These are phyloP conservation scores for Arthrobotrys megalospora DNA, from an alignment of 2,329 filamentous ascomycete genomes.

Conservation along the genomic window DNA sequence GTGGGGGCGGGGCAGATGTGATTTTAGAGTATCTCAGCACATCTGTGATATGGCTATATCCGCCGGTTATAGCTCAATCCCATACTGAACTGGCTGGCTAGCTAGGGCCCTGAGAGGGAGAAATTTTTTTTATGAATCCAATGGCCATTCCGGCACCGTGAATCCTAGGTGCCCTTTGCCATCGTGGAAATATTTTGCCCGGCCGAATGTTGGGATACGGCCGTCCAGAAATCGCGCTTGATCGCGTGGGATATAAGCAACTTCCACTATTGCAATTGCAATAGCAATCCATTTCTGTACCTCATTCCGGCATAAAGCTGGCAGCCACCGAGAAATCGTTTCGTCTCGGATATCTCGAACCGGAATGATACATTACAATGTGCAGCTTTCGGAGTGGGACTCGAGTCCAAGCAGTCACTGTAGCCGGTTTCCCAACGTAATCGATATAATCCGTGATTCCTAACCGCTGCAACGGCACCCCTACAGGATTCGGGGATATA, in stretches of 20 bases:
- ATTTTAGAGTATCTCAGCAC: neutral
- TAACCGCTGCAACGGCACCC: constrained; percentile 21
- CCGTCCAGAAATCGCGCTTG: constrained; percentile 38
- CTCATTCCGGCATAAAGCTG: constrained; percentile 43
- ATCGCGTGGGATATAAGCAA: constrained; percentile 49
- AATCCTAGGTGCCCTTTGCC: constrained; percentile 32
- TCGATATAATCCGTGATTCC: constrained; percentile 39
- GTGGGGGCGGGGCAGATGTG: constrained; percentile 52
- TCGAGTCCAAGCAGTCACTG: constrained; percentile 43
- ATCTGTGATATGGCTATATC: constrained; percentile 16
- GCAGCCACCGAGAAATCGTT: constrained; percentile 42
- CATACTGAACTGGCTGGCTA: neutral
- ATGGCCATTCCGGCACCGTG: constrained; percentile 11
- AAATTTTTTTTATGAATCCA: constrained; percentile 23
- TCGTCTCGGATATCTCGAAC: constrained; percentile 59
- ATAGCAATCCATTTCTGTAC: constrained; percentile 13
- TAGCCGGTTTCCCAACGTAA: constrained; percentile 47
- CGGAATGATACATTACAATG: constrained; percentile 28
- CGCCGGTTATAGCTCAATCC: constrained; percentile 23
- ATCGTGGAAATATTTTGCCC: constrained; percentile 1
- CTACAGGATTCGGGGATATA: constrained; percentile 27
- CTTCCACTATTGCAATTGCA: neutral
- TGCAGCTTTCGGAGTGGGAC: constrained; percentile 33
- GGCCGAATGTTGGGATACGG: constrained; percentile 17
- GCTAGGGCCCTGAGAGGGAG: neutral